A percentile compares a stretch with the other conserved stretches of the same genome.
These are phyloP conservation scores for Wickerhamiella dianesei DNA, from an alignment of 805 yeast species.

Conservation along the genomic window DNA sequence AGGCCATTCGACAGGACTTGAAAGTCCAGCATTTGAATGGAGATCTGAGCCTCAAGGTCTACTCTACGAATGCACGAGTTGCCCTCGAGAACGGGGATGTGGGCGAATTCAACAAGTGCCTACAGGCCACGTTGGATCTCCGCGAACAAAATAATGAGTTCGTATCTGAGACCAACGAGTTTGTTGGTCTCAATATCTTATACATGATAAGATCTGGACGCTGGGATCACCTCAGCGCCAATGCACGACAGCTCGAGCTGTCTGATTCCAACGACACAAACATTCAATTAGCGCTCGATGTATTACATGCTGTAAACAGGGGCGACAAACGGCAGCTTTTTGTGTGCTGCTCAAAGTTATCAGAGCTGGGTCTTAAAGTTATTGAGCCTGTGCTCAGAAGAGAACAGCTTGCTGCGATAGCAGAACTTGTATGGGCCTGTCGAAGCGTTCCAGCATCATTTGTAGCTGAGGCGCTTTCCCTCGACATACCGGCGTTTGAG, in stretches of 20 bases:
- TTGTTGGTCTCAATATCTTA: not conserved
- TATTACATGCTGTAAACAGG: not conserved
- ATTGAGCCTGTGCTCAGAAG: not conserved
- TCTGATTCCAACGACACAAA: not conserved
- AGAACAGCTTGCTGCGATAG: not conserved
- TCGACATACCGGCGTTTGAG: not conserved
- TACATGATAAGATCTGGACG: not conserved
- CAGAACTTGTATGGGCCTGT: not conserved
- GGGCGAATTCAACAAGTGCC: conserved; percentile 94
- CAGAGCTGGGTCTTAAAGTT: not conserved
- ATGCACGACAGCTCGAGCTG: not conserved
- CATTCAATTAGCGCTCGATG: not conserved
- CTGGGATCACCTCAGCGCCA: not conserved
- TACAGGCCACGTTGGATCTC: conserved; percentile 50
- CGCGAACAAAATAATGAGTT: conserved; percentile 24
- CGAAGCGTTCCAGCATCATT: not conserved
- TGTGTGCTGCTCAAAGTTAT: not conserved
- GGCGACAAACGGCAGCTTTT: not conserved
- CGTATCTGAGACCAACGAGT: not conserved
- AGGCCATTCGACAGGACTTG: conserved; percentile 83
- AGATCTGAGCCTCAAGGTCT: conserved; percentile 62
- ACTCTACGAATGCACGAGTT: conserved; percentile 76
- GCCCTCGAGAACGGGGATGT: conserved; percentile 73
- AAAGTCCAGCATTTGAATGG: conserved; percentile 80
- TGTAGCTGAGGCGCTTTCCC: not conserved